Base-by-base conservation (phyloP, 2,329 filamentous ascomycete species). In the Parastagonospora nodorum region DNA sequence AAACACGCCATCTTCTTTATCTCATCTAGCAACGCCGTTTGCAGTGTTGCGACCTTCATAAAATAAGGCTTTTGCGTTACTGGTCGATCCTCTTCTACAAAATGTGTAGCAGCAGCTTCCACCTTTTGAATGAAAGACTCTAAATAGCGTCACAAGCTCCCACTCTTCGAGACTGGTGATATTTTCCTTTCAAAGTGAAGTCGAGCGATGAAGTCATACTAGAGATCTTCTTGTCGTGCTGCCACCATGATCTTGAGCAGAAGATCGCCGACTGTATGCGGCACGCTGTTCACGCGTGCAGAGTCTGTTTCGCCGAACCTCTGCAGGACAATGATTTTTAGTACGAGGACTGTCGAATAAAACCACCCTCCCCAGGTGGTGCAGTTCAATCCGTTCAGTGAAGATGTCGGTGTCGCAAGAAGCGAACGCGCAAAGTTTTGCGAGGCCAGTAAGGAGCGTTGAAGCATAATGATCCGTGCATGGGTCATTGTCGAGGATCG, bases 321-420 rank as follows among this genome's bases (percentile, higher is more conserved):
- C 38, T 51, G 51, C 2, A 66, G 53, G 11, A 64, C 61, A 1
- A 60, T 53, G 1, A 63, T 39, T 24, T 64, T 66, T 37, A 61
- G 58, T 7, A 53, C 54, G 5, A 64, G 37, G n/a, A 66, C 51
- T 4, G 52, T 53, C 12, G 59, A 51, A 24, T 63, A 66, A 46
- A 64, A 63, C 63, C 57, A 66, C n/a, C 50, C 53, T 1, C 52
- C 50, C 63, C 56, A 66, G 2, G 44, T 33, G 2, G 52, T 50
- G 19, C 61, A 60, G 14, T 54, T 35, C 19, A 63, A 49, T 10
- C 57, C 42, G 37, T 59, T 52, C 6, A 61, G 46, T 2, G 45
- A 50, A 10, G 32, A n/a, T 10, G 57, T 24, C 0, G 50, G 45
- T 8, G 45, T 44, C 2, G 29, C 38, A 10, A 61, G 35, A 1